A percentile compares a stretch with the other conserved stretches of the same genome.
phyloP scores from a whole-genome alignment of 306 rosid genomes.

The Ormosia emarginata region DNA sequence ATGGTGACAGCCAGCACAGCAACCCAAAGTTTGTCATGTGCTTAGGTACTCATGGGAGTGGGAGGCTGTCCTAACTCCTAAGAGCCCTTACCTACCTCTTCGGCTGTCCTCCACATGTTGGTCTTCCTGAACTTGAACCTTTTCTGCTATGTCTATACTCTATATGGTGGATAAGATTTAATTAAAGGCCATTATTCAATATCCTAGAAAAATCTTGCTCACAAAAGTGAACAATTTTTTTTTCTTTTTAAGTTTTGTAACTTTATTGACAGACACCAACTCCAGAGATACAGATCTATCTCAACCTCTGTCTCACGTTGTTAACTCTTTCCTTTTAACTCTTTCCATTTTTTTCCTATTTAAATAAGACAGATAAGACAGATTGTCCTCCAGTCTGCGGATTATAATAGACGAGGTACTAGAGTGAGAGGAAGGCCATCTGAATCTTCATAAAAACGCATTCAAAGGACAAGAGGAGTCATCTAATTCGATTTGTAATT shows the following conservation, averaged over 20 bases:
- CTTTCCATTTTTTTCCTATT: neutral
- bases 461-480: neutral
- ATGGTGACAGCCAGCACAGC: constrained; percentile 57
- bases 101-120: constrained; percentile 59
- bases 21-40: constrained; percentile 69
- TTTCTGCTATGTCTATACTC: constrained; percentile 5
- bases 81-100: constrained; percentile 63
- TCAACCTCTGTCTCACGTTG: neutral
- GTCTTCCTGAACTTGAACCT: constrained; percentile 22
- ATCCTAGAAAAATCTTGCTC: constrained; percentile 3
- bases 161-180: constrained; percentile 35
- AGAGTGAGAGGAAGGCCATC: neutral
- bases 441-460: neutral
- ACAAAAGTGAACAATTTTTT: neutral
- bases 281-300: constrained; percentile 24
- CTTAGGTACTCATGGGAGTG: constrained; percentile 48
- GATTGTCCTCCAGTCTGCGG: constrained; percentile 9
- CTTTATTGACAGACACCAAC: constrained; percentile 32
- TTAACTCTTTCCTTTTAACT: neutral
- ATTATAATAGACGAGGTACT: neutral
- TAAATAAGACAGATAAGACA: constrained; percentile 17
- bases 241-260: neutral
- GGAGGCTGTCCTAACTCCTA: constrained; percentile 46
- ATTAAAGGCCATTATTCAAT: constrained; percentile 4
- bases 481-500: neutral